These are phyloP conservation scores for Zasmidium angulare DNA, from an alignment of 2,329 filamentous ascomycete genomes.

Conservation along the genomic window DNA sequence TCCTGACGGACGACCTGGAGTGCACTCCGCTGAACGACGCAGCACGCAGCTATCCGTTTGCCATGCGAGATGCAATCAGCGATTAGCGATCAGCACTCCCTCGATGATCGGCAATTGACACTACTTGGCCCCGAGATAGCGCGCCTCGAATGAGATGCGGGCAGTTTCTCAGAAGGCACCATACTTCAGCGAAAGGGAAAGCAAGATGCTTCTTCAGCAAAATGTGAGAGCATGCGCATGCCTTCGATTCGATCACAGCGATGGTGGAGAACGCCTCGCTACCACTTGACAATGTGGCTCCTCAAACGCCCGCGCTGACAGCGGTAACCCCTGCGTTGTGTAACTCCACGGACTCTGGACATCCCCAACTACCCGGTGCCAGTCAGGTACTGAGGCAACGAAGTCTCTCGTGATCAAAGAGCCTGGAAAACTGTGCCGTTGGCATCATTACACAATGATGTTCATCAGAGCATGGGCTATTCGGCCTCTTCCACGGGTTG, in stretches of 20 bases:
- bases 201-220: background rate
- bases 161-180: background rate
- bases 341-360: constrained; percentile 11
- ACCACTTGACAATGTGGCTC: constrained; percentile 15
- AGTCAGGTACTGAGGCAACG: constrained; percentile 12
- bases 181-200: constrained; percentile 2
- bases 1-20: constrained; percentile 3
- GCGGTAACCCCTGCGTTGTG: constrained; percentile 20
- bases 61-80: constrained; percentile 1
- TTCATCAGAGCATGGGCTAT: constrained; percentile 5
- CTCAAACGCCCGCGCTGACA: constrained; percentile 7
- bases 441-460: constrained; percentile 13
- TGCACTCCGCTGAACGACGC: background rate
- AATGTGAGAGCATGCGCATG: constrained; percentile 7
- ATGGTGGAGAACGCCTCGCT: constrained; percentile 21
- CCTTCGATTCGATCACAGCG: background rate
- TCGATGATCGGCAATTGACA: no score
- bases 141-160: background rate
- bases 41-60: constrained; percentile 8
- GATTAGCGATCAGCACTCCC: no score
- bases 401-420: constrained; percentile 16
- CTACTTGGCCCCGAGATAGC: no score
- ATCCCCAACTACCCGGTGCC: constrained; percentile 21
- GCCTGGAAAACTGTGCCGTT: background rate
- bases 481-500: constrained; percentile 6